Evolutionary conservation across 2,329 filamentous ascomycete genomes (phyloP), one percentile per base, ranked within the genome.

Genomic region (Hymenoscyphus infarciens): DNA sequence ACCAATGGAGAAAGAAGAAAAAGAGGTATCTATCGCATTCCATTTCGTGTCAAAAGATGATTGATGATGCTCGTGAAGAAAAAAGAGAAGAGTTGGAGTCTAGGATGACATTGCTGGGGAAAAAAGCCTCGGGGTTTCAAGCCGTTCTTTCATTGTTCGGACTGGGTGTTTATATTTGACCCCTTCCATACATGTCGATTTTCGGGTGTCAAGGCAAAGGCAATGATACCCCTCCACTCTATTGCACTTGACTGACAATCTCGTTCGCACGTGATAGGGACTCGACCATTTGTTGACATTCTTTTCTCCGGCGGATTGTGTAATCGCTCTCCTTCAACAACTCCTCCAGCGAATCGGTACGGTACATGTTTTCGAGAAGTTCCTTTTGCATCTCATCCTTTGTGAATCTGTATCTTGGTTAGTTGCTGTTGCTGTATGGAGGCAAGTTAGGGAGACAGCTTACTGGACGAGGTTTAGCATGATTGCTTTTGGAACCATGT

Each of bases 211-310:
- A 2, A 49, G 45, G 19, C 19, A 49, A 25, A 49, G 25, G 35
- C 16, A 25, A 49, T 22, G 19, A 52, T 52, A 52, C 19, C 10
- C 19, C 11, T 52, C 19, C 45, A 13, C 45, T 52, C 64, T 75
- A 75, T 70, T 75, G 73, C 38, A 88, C 86, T 75, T 88, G 85
- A 78, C 91, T 93, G 75, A 99, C 95, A 79, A 99, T 98, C 82
- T 99, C 95, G 77, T 88, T 95, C 62, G 95, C 95, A 77, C 90
- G 89, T 70, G 83, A 80, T 73, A 99, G 82, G 61, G 91, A 96
- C 78, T 99, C 95, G 59, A 99, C 95, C 95, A 99, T 99, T 79
- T 97, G 92, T 79, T 96, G 92, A 79, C 95, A 99, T 78, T 99
- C 95, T 83, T 99, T 99, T 76, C 95, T 86, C 77, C 95, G 85